Percentiles rank a stretch among this genome's conserved stretches.
Conservation (phyloP, 371 early-diverging fungal genomes). For the Mucor racemosus region DNA sequence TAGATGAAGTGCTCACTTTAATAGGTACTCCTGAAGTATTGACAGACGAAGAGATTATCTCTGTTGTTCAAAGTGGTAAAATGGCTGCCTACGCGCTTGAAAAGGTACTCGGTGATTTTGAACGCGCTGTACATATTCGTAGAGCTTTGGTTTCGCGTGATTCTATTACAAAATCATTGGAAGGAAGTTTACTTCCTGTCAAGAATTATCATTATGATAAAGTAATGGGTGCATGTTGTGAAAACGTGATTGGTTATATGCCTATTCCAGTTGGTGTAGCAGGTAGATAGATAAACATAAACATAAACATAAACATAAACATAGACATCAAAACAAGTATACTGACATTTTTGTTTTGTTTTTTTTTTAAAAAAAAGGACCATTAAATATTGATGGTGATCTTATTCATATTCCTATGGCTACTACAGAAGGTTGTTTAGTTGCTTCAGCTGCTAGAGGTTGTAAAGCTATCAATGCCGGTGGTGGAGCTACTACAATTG, state of each 20-base stretch:
- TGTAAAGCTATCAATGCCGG: constrained; percentile 94
- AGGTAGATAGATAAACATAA: constrained; percentile 10
- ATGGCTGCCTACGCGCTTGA: constrained; percentile 88
- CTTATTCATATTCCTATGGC: constrained; percentile 92
- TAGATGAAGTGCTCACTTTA: constrained; percentile 2
- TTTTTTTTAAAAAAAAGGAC: constrained; percentile 27
- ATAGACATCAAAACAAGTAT: neutral
- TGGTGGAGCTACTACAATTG: constrained; percentile 86
- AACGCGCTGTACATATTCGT: constrained; percentile 87
- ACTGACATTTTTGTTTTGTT: neutral
- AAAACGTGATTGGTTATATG: constrained; percentile 96
- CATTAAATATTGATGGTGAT: constrained; percentile 81
- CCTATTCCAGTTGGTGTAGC: constrained; percentile 96
- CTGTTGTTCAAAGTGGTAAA: constrained; percentile 73
- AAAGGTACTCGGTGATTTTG: constrained; percentile 74
- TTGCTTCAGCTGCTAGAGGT: constrained; percentile 94
- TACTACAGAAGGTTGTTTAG: constrained; percentile 95
- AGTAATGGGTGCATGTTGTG: constrained; percentile 94
- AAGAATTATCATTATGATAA: constrained; percentile 87
- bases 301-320: neutral
- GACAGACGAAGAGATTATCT: constrained; percentile 77
- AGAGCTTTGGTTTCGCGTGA: constrained; percentile 79
- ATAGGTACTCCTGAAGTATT: constrained; percentile 7
- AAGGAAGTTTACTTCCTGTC: constrained; percentile 74
- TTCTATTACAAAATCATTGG: constrained; percentile 69